Percentiles rank a stretch among this genome's conserved stretches.
Evolutionary conservation across 2,329 filamentous ascomycete species (phyloP).

Genomic region (Rhinocladiella mackenziei): DNA sequence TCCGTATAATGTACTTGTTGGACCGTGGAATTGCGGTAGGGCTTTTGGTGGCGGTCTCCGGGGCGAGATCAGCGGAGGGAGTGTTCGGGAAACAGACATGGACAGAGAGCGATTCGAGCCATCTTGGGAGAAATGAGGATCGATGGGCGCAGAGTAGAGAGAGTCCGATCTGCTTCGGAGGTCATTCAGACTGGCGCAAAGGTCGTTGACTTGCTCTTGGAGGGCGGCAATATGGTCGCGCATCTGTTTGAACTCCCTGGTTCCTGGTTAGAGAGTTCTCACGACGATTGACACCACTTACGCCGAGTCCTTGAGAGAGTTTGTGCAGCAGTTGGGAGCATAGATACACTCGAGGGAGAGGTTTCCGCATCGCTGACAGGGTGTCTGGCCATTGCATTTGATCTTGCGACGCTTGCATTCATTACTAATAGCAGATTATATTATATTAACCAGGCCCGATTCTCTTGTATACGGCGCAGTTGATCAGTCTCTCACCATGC

Average conservation of each 20-base stretch:
- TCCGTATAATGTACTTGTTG: constrained; percentile 79
- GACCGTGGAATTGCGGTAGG: constrained; percentile 70
- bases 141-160: constrained; percentile 17
- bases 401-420: constrained; percentile 65
- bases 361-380: constrained; percentile 63
- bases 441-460: background rate
- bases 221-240: constrained; percentile 67
- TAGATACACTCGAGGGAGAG: constrained; percentile 61
- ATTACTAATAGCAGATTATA: constrained; percentile 44
- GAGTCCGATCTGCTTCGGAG: constrained; percentile 52
- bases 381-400: constrained; percentile 62
- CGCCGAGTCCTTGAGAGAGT: constrained; percentile 86
- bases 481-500: constrained; percentile 53
- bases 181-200: constrained; percentile 68
- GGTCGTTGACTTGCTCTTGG: constrained; percentile 76
- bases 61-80: constrained; percentile 29
- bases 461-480: background rate
- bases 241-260: constrained; percentile 76
- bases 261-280: constrained; percentile 2
- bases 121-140: constrained; percentile 24
- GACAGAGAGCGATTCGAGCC: constrained; percentile 31
- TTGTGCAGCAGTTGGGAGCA: constrained; percentile 64
- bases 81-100: constrained; percentile 23
- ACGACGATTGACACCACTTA: constrained; percentile 33
- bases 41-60: constrained; percentile 48